These are phyloP conservation scores for Cornus controversa DNA, from an alignment of 148 eudicot species.

Conservation along the genomic window DNA sequence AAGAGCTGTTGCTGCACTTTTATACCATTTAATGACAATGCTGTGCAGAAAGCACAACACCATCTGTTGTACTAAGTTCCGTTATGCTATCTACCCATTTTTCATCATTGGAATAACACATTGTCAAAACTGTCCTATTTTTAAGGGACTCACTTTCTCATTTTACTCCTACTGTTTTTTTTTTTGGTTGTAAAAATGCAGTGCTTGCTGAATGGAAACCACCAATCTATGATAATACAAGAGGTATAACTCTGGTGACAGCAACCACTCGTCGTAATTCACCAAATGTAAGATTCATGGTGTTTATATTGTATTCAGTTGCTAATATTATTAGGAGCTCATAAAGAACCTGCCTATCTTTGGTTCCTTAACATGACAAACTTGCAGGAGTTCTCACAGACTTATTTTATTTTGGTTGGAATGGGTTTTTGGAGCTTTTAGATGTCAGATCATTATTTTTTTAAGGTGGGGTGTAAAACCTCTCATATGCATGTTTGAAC, in stretches of 20 bases:
- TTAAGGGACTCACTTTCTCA: neutral
- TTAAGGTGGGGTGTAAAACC: neutral
- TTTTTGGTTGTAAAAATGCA: conserved; percentile 21
- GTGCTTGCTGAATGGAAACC: conserved; percentile 99
- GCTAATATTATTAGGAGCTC: neutral
- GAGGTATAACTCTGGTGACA: conserved; percentile 83
- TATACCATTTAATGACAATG: neutral
- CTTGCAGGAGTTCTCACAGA: neutral
- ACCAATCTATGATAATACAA: conserved; percentile 91
- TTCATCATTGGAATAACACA: neutral
- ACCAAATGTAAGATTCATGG: conserved; percentile 69
- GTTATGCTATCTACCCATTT: neutral
- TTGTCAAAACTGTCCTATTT: neutral
- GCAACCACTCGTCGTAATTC: conserved; percentile 97
- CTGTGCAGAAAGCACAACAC: neutral
- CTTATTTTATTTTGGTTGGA: neutral
- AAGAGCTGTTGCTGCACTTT: neutral
- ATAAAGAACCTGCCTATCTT: neutral
- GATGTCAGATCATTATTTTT: too few relatives aligned
- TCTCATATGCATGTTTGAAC: neutral
- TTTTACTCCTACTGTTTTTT: neutral
- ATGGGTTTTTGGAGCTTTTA: neutral
- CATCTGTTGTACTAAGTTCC: neutral
- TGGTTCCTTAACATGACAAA: neutral
- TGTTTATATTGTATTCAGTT: neutral